Conservation (phyloP, 2,329 filamentous ascomycete genomes). For the Penicillium sp. region DNA sequence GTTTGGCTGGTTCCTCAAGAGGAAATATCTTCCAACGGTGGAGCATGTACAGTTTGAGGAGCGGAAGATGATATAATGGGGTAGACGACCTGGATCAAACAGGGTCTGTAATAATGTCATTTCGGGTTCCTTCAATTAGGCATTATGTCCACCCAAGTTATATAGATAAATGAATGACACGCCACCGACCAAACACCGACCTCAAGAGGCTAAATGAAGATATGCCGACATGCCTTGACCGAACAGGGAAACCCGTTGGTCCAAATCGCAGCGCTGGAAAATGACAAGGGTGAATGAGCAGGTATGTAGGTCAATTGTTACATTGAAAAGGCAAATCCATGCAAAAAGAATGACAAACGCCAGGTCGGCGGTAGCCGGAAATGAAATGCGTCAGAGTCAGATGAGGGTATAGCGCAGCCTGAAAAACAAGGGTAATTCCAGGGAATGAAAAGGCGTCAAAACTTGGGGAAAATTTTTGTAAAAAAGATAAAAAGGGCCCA, state of each 20-base stretch:
- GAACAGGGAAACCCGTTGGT: neutral
- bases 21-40: slow-evolving; percentile 8
- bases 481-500: neutral
- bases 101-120: neutral
- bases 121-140: slow-evolving; percentile 2
- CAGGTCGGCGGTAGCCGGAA: slow-evolving; percentile 9
- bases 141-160: slow-evolving; percentile 7
- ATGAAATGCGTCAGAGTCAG: slow-evolving; percentile 5
- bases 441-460: neutral
- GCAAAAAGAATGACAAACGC: slow-evolving; percentile 16
- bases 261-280: neutral
- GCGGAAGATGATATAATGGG: slow-evolving; percentile 8
- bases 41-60: slow-evolving; percentile 12
- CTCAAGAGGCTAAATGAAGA: slow-evolving; percentile 12
- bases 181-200: slow-evolving; percentile 12
- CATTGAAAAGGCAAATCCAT: neutral
- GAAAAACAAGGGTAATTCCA: slow-evolving; percentile 17
- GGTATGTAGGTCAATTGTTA: neutral
- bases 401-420: slow-evolving; percentile 24
- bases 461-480: neutral
- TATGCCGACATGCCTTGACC: slow-evolving; percentile 15
- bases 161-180: neutral
- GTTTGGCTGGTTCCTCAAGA: slow-evolving; percentile 20
- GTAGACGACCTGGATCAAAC: neutral
- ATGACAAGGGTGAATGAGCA: neutral